phyloP scores from a whole-genome alignment of 768 basidiomycete species.

The Tricholoma flavovirens region DNA sequence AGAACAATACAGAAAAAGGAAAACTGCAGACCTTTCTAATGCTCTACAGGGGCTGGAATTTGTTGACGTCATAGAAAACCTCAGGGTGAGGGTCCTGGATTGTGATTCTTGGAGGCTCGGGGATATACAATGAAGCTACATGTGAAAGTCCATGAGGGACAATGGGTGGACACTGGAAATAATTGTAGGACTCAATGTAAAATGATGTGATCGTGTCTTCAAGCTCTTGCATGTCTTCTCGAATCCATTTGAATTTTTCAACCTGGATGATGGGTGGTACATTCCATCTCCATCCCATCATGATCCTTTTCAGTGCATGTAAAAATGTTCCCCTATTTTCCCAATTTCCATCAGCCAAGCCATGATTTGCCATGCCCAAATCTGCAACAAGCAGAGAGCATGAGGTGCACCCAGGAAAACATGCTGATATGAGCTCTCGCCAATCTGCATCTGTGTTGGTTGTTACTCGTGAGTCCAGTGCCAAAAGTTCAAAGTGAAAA shows the following conservation, averaged over 20 bases:
- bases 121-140: background rate
- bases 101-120: background rate
- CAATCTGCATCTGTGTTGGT: background rate
- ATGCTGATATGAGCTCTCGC: slow-evolving; percentile 1
- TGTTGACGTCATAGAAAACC: slow-evolving; percentile 3
- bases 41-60: background rate
- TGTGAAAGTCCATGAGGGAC: slow-evolving; percentile 6
- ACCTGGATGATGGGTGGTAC: background rate
- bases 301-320: slow-evolving; percentile 3
- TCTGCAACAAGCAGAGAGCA: slow-evolving; percentile 1
- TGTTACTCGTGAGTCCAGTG: slow-evolving; percentile 7
- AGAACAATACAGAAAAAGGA: background rate
- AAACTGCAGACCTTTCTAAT: background rate
- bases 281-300: slow-evolving; percentile 5
- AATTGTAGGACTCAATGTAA: slow-evolving; percentile 7
- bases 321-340: slow-evolving; percentile 2
- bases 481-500: slow-evolving; percentile 5
- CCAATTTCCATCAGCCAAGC: slow-evolving; percentile 1
- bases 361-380: slow-evolving; percentile 7
- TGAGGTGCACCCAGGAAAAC: slow-evolving; percentile 3
- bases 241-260: background rate
- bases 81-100: slow-evolving; percentile 1
- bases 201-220: slow-evolving; percentile 1
- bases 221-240: slow-evolving; percentile 1
- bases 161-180: slow-evolving; percentile 8